phyloP scores from a whole-genome alignment of 306 rosid genomes.

The Phaseolus lunatus region DNA sequence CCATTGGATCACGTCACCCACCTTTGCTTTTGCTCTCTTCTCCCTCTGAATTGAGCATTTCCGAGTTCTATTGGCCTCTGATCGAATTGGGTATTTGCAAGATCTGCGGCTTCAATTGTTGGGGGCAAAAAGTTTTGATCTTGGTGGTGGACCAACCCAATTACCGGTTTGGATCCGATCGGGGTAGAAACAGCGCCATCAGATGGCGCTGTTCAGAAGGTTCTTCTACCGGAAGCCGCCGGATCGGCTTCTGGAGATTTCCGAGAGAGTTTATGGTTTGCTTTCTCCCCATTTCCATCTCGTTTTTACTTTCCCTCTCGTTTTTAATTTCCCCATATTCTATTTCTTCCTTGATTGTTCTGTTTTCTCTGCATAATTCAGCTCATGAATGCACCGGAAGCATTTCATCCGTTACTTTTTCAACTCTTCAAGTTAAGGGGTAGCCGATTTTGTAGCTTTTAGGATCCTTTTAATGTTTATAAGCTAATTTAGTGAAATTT shows the following conservation, averaged over 20 bases:
- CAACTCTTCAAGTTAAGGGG: conserved; percentile 39
- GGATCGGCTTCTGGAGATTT: conserved; percentile 98
- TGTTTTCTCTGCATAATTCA: conserved; percentile 9
- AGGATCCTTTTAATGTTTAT: conserved; percentile 4
- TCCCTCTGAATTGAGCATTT: conserved; percentile 30
- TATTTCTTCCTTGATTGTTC: neutral
- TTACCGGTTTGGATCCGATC: conserved; percentile 85
- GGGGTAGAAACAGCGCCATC: conserved; percentile 95
- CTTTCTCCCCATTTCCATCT: conserved; percentile 1
- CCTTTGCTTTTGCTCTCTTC: neutral
- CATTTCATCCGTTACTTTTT: conserved; percentile 24
- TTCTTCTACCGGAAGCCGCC: conserved; percentile 98
- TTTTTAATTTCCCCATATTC: neutral
- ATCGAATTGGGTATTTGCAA: conserved; percentile 51
- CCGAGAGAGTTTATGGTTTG: conserved; percentile 94
- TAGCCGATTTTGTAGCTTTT: conserved; percentile 39
- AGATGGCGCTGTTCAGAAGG: conserved; percentile 99
- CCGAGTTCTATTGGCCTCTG: conserved; percentile 34
- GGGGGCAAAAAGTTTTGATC: conserved; percentile 45
- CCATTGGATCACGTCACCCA: conserved; percentile 33
- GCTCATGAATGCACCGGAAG: conserved; percentile 25
- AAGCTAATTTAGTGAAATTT: conserved; percentile 41
- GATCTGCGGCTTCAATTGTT: conserved; percentile 54
- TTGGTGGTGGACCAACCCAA: conserved; percentile 51
- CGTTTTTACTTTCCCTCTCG: neutral